Conservation (phyloP, 2,329 filamentous ascomycete species). For the Drechslera avenae region DNA sequence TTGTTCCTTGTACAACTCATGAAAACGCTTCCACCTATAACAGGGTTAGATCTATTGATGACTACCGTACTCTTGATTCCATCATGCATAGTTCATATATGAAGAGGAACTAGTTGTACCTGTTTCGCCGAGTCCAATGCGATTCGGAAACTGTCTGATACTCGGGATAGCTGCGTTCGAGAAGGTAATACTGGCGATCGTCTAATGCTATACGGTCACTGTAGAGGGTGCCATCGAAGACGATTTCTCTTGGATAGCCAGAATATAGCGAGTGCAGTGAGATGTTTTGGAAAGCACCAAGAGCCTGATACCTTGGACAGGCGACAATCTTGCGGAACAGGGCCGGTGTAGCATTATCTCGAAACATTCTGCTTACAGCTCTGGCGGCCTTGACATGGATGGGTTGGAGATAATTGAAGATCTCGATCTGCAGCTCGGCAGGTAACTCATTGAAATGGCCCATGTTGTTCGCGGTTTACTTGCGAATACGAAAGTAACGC, state of each 20-base stretch:
- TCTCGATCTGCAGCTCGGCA: conserved; percentile 36
- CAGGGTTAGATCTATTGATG: not conserved
- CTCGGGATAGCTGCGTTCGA: not conserved
- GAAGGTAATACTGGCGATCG: conserved; percentile 12
- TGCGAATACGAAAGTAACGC: not conserved
- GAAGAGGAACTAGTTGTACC: conserved; percentile 2
- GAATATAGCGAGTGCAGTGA: conserved; percentile 29
- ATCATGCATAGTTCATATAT: too few species aligned
- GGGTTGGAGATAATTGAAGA: conserved; percentile 31
- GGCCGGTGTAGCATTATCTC: conserved; percentile 30
- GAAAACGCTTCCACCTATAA: conserved; percentile 32
- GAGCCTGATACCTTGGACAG: conserved; percentile 36
- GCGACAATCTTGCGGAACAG: conserved; percentile 34
- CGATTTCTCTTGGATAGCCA: conserved; percentile 38
- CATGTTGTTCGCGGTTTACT: conserved; percentile 4
- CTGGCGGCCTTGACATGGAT: conserved; percentile 34
- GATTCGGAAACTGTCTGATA: not conserved
- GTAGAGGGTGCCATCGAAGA: conserved; percentile 40
- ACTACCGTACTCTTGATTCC: too few species aligned
- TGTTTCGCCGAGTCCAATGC: conserved; percentile 18
- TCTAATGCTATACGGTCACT: conserved; percentile 18
- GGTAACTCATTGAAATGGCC: conserved; percentile 24
- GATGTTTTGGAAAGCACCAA: conserved; percentile 36
- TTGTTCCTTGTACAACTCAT: conserved; percentile 33
- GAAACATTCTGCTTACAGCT: conserved; percentile 23